A percentile compares a stretch with the other conserved stretches of the same genome.
Evolutionary conservation across 1,139 yeast species (phyloP).

Genomic region (Starmera stellimalicola): DNA sequence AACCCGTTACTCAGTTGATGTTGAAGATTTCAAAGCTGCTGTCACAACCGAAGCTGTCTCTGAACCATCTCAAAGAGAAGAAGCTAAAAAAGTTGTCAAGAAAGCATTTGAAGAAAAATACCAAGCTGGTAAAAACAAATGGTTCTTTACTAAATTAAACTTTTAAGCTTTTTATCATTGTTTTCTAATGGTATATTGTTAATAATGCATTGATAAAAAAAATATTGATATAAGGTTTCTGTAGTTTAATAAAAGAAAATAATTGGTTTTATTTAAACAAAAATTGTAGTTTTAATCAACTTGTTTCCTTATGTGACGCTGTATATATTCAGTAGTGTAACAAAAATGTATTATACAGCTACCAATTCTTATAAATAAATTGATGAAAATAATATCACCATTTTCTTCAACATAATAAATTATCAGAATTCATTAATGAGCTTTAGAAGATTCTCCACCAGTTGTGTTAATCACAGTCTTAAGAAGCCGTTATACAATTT

Average conservation of each 20-base stretch:
- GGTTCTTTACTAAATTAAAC: constrained; percentile 99
- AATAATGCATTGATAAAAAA: constrained; percentile 1
- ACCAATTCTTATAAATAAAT: no score
- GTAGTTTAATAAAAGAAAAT: not conserved
- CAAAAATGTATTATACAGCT: no score
- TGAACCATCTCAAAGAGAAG: constrained; percentile 98
- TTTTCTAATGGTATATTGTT: constrained; percentile 2
- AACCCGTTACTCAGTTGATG: constrained; percentile 98
- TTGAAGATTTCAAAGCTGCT: constrained; percentile 87
- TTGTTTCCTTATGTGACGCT: no score
- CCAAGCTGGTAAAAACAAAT: constrained; percentile 99
- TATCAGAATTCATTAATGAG: no score
- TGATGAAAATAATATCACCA: no score
- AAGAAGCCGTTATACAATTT: constrained; percentile 41
- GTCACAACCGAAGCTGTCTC: constrained; percentile 90
- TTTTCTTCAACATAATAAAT: no score
- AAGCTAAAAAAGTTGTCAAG: constrained; percentile 98
- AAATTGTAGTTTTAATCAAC: no score
- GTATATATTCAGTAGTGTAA: no score
- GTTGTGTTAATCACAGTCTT: constrained; percentile 5
- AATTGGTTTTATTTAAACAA: not conserved
- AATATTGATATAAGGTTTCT: not conserved
- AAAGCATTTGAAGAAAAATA: constrained; percentile 99
- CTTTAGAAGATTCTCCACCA: not conserved
- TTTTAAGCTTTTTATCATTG: constrained; percentile 45